Evolutionary conservation across 495 filamentous ascomycete species (phyloP).

Genomic region (Tuber indicum): DNA sequence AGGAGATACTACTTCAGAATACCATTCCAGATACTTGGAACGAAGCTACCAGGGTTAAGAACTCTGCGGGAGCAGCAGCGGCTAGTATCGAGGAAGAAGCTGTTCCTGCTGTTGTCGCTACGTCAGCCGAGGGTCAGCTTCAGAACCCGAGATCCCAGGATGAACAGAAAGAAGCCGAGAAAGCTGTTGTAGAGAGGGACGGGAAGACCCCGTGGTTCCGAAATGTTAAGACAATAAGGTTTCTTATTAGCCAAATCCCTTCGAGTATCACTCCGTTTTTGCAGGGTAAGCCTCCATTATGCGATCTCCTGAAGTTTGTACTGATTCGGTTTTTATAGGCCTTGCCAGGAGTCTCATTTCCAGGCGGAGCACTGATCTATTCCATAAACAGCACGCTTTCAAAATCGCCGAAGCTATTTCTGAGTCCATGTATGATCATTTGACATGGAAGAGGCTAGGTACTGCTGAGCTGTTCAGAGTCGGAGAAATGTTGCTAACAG

Average conservation of each 20-base stretch:
- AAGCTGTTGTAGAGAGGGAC: slow-evolving; percentile 44
- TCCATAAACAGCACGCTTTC: slow-evolving; percentile 57
- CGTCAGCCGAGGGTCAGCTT: slow-evolving; percentile 20
- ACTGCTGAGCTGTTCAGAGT: not conserved
- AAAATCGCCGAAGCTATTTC: slow-evolving; percentile 74
- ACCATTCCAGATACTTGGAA: slow-evolving; percentile 62
- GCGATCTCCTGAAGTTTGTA: not conserved
- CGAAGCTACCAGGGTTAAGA: slow-evolving; percentile 54
- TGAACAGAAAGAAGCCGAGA: slow-evolving; percentile 44
- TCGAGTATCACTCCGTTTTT: slow-evolving; percentile 41
- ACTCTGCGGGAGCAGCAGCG: slow-evolving; percentile 47
- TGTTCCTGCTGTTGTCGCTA: slow-evolving; percentile 24
- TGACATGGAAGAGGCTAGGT: slow-evolving; percentile 41
- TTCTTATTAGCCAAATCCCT: slow-evolving; percentile 67
- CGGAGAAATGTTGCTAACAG: slow-evolving; percentile 12
- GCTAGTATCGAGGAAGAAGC: slow-evolving; percentile 44
- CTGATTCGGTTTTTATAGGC: slow-evolving; percentile 37
- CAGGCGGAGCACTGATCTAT: slow-evolving; percentile 60
- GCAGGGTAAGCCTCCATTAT: slow-evolving; percentile 30
- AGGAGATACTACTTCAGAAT: slow-evolving; percentile 69
- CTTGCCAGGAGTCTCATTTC: slow-evolving; percentile 72
- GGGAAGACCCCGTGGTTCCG: slow-evolving; percentile 57
- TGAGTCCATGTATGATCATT: slow-evolving; percentile 50
- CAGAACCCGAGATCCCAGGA: slow-evolving; percentile 32
- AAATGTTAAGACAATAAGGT: slow-evolving; percentile 69